These are phyloP conservation scores for Colletotrichum spinosum DNA, from an alignment of 2,329 filamentous ascomycete genomes.

Conservation along the genomic window DNA sequence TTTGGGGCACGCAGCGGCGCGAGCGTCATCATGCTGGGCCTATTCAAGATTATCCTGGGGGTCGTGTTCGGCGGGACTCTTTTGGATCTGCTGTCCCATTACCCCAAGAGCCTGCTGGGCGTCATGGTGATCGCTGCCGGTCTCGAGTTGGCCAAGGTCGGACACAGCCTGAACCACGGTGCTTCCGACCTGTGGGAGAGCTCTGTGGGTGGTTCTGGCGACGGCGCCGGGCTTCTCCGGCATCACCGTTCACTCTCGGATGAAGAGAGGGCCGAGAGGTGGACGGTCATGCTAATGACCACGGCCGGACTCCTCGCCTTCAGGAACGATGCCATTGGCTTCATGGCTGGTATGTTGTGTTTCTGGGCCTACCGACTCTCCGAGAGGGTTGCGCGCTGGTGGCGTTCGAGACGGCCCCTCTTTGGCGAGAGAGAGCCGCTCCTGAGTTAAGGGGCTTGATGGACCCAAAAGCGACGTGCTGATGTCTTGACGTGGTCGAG, in stretches of 20 bases:
- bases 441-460: slow-evolving; percentile 23
- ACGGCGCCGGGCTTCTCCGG: slow-evolving; percentile 48
- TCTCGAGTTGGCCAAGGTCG: slow-evolving; percentile 87
- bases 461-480: background rate
- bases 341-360: slow-evolving; percentile 83
- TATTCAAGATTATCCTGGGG: slow-evolving; percentile 81
- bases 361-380: slow-evolving; percentile 73
- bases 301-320: slow-evolving; percentile 86
- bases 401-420: slow-evolving; percentile 42
- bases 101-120: slow-evolving; percentile 82
- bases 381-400: slow-evolving; percentile 56
- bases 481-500: background rate
- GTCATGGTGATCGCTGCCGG: slow-evolving; percentile 93
- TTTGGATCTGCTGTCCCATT: slow-evolving; percentile 75
- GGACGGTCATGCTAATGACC: slow-evolving; percentile 92
- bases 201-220: slow-evolving; percentile 55
- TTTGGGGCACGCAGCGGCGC: slow-evolving; percentile 92
- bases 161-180: slow-evolving; percentile 83
- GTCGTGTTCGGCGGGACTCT: slow-evolving; percentile 80
- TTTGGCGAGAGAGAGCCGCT: slow-evolving; percentile 48
- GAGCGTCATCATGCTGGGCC: slow-evolving; percentile 82
- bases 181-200: slow-evolving; percentile 70
- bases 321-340: slow-evolving; percentile 90
- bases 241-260: slow-evolving; percentile 68
- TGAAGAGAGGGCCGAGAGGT: slow-evolving; percentile 78